Evolutionary conservation across 148 eudicot species (phyloP).

Genomic region (Persicaria tinctoria): DNA sequence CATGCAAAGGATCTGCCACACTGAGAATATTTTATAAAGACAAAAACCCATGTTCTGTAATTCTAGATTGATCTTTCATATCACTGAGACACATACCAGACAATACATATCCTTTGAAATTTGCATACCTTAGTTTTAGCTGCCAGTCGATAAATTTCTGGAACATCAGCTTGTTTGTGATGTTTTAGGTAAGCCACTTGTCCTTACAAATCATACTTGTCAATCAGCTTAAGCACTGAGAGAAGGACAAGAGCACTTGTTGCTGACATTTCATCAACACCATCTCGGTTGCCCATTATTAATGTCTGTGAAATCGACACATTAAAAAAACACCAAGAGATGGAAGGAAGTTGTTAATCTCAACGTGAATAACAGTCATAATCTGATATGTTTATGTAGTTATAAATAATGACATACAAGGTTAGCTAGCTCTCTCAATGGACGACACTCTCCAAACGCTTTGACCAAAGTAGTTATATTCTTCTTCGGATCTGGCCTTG

Average conservation of each 20-base stretch:
- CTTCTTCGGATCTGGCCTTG: conserved; percentile 99
- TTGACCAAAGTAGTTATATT: conserved; percentile 88
- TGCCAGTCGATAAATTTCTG: conserved; percentile 87
- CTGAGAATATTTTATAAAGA: no score
- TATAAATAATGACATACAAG: conserved; percentile 48
- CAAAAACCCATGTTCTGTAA: no score
- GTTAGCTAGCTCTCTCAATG: conserved; percentile 91
- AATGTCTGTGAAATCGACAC: conserved; percentile 54
- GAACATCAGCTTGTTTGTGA: conserved; percentile 90
- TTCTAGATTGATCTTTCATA: neutral
- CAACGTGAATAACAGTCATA: conserved; percentile 4
- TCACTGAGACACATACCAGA: neutral
- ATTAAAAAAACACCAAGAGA: neutral
- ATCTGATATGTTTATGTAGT: neutral
- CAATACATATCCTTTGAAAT: neutral
- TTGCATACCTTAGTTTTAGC: conserved; percentile 85
- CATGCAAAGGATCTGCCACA: no score
- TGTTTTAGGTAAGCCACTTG: conserved; percentile 99
- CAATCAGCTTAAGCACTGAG: conserved; percentile 82
- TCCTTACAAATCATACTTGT: conserved; percentile 95
- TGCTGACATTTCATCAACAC: conserved; percentile 85
- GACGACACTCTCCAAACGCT: conserved; percentile 99
- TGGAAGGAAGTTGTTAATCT: conserved; percentile 14
- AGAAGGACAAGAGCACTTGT: conserved; percentile 81
- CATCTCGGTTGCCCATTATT: conserved; percentile 95